Base-by-base conservation (phyloP, 371 early-diverging fungal species). In the Rhizopus stolonifer region DNA sequence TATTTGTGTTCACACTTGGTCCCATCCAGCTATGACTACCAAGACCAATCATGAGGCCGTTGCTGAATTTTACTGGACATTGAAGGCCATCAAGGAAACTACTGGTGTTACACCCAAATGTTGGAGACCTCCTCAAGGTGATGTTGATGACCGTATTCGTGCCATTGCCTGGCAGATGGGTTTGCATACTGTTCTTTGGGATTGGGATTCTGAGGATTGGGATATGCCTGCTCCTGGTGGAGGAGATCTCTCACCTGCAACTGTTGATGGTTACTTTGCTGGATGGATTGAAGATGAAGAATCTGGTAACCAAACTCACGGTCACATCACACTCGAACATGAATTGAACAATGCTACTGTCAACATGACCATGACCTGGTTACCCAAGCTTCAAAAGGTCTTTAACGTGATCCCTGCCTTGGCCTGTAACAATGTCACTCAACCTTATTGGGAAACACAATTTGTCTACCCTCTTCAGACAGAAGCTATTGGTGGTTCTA, bases 31-130 rank as follows among this genome's bases (percentile, higher is more conserved):
- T 24, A 72, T 85, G 73, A 80, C 84, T 11, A 64, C 79, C 4
- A 46, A 67, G 23, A 65, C 76, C 26, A 81, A 79, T 47, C 74
- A 74, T 9, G 60, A 78, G 45, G 65, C 80, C 15, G 77, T 83
- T 31, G 79, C 83, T 18, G 82, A 86, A 58, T 54, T 84, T 15
- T 72, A 81, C 49, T 77, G 77, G 74, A 74, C 77, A 3, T 57
- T 64, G 6, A 64, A 65, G 48, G 74, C 75, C 17, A 76, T 86
- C 56, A 75, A 83, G 49, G 64, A 81, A 52, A 69, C 75, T 8
- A 60, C 69, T 42, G 83, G 83, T 45, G 53, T 76, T 15, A 74
- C 80, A 3, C 81, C 83, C 7, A 69, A 70, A 34, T n/a, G n/a
- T n/a, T n/a, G n/a, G n/a, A n/a, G n/a, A n/a, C n/a, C n/a, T n/a